These are phyloP conservation scores for Acacia acuminata DNA, from an alignment of 306 rosid genomes.

Conservation along the genomic window DNA sequence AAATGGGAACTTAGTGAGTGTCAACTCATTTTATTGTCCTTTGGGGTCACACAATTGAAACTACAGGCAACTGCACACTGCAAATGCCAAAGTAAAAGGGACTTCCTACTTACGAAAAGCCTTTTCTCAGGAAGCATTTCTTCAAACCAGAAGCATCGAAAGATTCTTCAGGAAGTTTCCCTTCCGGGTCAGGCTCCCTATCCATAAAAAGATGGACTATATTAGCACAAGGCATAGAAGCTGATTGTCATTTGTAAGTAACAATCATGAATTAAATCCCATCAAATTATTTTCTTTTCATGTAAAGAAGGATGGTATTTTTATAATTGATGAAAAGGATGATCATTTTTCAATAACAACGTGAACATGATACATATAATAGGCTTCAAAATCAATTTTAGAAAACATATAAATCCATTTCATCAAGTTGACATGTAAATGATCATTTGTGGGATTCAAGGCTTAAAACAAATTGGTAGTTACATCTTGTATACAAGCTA, in stretches of 20 bases:
- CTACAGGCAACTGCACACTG: background rate
- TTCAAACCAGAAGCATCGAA: conserved; percentile 77
- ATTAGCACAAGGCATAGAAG: conserved; percentile 19
- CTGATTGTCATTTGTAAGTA: background rate
- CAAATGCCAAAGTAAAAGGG: conserved; percentile 32
- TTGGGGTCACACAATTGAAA: conserved; percentile 1
- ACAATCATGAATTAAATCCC: conserved; percentile 23
- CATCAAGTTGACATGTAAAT: conserved; percentile 9
- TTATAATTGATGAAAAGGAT: background rate
- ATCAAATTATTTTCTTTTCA: background rate
- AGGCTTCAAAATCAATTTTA: conserved; percentile 8
- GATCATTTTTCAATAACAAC: conserved; percentile 15
- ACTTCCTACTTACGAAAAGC: conserved; percentile 75
- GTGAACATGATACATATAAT: conserved; percentile 1
- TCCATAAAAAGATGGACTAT: conserved; percentile 27
- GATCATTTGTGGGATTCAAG: background rate
- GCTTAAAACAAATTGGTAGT: conserved; percentile 11
- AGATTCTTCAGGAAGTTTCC: conserved; percentile 87
- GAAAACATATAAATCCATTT: conserved; percentile 26
- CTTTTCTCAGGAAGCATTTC: conserved; percentile 73
- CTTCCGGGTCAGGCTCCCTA: conserved; percentile 90
- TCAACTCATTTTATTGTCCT: conserved; percentile 7
- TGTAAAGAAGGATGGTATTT: background rate
- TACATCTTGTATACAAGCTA: conserved; percentile 17
- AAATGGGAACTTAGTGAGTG: background rate